These are phyloP conservation scores for Lichtheimia corymbifera DNA, from an alignment of 371 early-diverging fungal species.

Conservation along the genomic window DNA sequence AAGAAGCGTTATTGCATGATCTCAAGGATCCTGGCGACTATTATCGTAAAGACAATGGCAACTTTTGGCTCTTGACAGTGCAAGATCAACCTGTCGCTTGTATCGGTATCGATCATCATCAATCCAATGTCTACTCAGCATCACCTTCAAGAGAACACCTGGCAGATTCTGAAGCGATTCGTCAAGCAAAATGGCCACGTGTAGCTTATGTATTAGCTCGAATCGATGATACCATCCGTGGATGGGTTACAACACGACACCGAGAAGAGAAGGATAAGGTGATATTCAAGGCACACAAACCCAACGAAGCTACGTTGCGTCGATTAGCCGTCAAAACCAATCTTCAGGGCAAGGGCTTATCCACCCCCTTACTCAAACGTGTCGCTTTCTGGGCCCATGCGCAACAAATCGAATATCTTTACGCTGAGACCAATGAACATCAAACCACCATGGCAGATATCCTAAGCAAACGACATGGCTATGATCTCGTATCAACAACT, in stretches of 20 bases:
- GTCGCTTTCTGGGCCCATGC: slow-evolving; percentile 52
- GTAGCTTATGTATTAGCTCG: slow-evolving; percentile 28
- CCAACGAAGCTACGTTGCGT: slow-evolving; percentile 46
- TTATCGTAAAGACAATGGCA: slow-evolving; percentile 35
- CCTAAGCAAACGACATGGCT: slow-evolving; percentile 44
- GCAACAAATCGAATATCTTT: slow-evolving; percentile 45
- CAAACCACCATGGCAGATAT: slow-evolving; percentile 31
- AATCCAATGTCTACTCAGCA: slow-evolving; percentile 12
- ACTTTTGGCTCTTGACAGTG: slow-evolving; percentile 53
- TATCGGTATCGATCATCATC: slow-evolving; percentile 42
- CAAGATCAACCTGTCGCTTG: slow-evolving; percentile 45
- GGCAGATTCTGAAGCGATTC: slow-evolving; percentile 27
- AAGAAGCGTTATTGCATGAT: slow-evolving; percentile 43
- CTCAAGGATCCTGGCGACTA: slow-evolving; percentile 40
- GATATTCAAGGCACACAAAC: slow-evolving; percentile 37
- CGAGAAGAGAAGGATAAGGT: neutral
- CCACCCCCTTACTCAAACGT: slow-evolving; percentile 46
- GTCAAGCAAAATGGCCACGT: slow-evolving; percentile 33
- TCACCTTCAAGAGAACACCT: neutral
- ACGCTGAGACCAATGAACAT: slow-evolving; percentile 48
- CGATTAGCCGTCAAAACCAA: slow-evolving; percentile 47
- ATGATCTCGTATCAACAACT: slow-evolving; percentile 27
- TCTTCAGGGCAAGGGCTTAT: slow-evolving; percentile 48
- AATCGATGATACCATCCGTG: slow-evolving; percentile 42
- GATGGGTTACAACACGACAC: neutral